Evolutionary conservation across 352 stramenopile genomes (phyloP).

Genomic region (Phytopythium kandeliae): DNA sequence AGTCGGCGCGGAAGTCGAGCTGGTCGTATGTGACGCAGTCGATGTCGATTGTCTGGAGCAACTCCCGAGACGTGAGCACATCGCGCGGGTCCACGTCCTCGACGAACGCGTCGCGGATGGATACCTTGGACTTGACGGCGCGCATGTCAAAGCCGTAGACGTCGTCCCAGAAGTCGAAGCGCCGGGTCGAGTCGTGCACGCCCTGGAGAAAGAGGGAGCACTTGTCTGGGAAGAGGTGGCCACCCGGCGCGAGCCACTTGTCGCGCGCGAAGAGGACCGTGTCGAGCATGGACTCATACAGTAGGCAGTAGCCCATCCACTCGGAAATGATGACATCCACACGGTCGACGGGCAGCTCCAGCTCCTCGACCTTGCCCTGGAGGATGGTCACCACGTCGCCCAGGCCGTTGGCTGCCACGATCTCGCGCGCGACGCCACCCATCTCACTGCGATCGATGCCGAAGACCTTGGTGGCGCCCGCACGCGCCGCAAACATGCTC

Average conservation of each 20-base stretch:
- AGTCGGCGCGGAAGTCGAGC: constrained; percentile 91
- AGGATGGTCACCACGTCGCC: constrained; percentile 91
- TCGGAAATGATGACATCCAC: constrained; percentile 98
- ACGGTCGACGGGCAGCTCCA: constrained; percentile 91
- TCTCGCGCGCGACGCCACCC: constrained; percentile 90
- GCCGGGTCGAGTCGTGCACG: constrained; percentile 59
- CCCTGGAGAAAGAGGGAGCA: constrained; percentile 93
- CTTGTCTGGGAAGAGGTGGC: constrained; percentile 97
- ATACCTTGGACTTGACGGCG: constrained; percentile 93
- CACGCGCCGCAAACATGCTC: constrained; percentile 96
- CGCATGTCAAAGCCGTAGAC: constrained; percentile 99
- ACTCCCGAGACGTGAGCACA: constrained; percentile 84
- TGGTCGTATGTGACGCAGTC: constrained; percentile 90
- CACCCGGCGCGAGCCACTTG: constrained; percentile 93
- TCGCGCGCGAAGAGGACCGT: constrained; percentile 95
- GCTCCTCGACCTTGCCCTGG: constrained; percentile 92
- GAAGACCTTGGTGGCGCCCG: constrained; percentile 88
- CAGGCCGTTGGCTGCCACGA: constrained; percentile 94
- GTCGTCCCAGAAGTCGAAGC: constrained; percentile 93
- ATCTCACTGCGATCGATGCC: constrained; percentile 95
- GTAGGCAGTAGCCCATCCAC: constrained; percentile 98
- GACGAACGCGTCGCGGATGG: constrained; percentile 94
- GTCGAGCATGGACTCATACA: constrained; percentile 98
- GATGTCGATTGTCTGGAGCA: constrained; percentile 88
- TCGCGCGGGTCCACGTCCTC: constrained; percentile 90